Evolutionary conservation across 176 grass and related monocot genomes (phyloP), one percentile per base, ranked within the genome.

Genomic region (Musa acuminata): DNA sequence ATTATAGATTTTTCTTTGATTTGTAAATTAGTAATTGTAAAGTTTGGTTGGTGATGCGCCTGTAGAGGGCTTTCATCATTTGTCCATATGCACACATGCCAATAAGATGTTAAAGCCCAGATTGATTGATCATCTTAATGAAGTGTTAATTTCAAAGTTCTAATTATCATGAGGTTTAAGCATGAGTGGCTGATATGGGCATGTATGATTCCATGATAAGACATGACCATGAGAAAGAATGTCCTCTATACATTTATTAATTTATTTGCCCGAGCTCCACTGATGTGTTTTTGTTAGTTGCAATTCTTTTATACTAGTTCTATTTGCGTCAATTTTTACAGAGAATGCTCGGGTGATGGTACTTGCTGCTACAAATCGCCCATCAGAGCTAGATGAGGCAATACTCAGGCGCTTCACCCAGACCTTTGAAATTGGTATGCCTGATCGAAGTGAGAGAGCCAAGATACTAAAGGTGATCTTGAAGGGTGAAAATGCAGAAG

Each of bases 301-400:
- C 9, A 20, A 55, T 17, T 26, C 20, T 12, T 23, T 67, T 27
- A 69, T 27, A 8, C 50, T 7, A 24, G 54, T 65, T 72, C 20
- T 51, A 75, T 77, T 78, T 53, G n/a, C 52, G 55, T 77, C 11
- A 11, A 35, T 55, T 71, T 21, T 81, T 92, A 52, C 65, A 99
- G 95, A 89, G 72, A 85, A 94, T 87, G 95, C 95, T 53, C 86
- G 86, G 66, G 95, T 99, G 81, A 99, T 94, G 95, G 95, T 99
- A 62, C 90, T 99, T 83, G 95, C 95, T 80, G 95, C 95, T 51
- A 99, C 95, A 73, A 99, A 99, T 73, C 87, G 95, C 23, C 95
- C 95, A 73, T 90, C 87, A 17, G 95, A 91, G 77, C 80, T 99
- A 75, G 95, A 99, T 67, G 95, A 94, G 65, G 95, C 95, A 59